Conservation (phyloP, 805 yeast genomes). For the Pichia ethanolica region DNA sequence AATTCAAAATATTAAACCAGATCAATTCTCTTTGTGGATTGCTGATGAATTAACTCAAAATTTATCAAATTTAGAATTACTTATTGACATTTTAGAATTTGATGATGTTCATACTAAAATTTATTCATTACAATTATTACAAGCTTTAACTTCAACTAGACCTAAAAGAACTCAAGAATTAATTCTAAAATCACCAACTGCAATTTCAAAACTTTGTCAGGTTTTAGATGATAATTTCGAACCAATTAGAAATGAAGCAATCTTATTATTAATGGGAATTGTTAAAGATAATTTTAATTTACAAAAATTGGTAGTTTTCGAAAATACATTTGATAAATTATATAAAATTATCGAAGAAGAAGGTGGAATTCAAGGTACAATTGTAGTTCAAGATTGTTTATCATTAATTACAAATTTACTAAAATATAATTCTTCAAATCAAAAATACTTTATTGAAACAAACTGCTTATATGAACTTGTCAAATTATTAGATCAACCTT, state of each 20-base stretch:
- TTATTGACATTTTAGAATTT: constrained; percentile 38
- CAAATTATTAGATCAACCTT: constrained; percentile 53
- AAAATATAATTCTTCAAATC: constrained; percentile 82
- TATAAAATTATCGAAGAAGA: constrained; percentile 78
- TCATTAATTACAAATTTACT: constrained; percentile 65
- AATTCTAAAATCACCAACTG: constrained; percentile 65
- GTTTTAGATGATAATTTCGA: constrained; percentile 62
- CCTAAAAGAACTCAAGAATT: constrained; percentile 66
- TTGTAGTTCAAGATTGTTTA: constrained; percentile 87
- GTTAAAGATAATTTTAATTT: constrained; percentile 77
- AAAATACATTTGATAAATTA: constrained; percentile 77
- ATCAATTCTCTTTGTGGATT: constrained; percentile 89
- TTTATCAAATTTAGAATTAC: constrained; percentile 37
- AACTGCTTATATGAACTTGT: constrained; percentile 66
- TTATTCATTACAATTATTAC: constrained; percentile 77
- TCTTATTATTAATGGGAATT: constrained; percentile 73
- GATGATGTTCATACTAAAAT: constrained; percentile 70
- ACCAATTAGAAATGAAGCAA: constrained; percentile 83
- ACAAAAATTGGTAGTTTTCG: constrained; percentile 91
- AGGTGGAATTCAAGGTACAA: constrained; percentile 83
- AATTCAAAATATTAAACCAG: constrained; percentile 49
- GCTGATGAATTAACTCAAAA: constrained; percentile 85
- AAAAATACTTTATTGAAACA: constrained; percentile 79
- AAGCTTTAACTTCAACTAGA: constrained; percentile 74
- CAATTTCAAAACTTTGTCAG: constrained; percentile 66